Percentiles rank a stretch among this genome's conserved stretches.
These are phyloP conservation scores for Juncus effusus DNA, from an alignment of 176 grass and related monocot species.

Conservation along the genomic window DNA sequence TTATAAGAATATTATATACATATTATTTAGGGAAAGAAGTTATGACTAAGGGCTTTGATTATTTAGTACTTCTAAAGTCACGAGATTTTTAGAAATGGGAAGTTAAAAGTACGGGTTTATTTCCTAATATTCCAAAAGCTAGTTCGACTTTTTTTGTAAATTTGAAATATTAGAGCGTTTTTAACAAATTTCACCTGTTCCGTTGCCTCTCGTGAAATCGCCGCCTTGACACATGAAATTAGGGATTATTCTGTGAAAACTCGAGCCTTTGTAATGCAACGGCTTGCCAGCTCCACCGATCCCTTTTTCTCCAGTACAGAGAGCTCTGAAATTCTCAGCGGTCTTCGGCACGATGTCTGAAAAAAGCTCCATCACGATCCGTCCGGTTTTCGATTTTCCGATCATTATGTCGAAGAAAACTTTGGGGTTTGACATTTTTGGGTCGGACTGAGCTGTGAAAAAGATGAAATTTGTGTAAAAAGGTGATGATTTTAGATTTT, in stretches of 20 bases:
- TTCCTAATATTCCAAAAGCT: too few species aligned
- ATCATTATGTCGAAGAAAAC: conserved; percentile 84
- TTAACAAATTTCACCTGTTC: conserved; percentile 12
- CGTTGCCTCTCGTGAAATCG: conserved; percentile 71
- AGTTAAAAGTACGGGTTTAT: too few species aligned
- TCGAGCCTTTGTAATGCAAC: conserved; percentile 69
- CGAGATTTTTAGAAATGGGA: too few species aligned
- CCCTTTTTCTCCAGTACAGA: conserved; percentile 67
- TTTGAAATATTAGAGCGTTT: too few species aligned
- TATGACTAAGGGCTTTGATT: too few species aligned
- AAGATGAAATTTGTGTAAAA: neutral
- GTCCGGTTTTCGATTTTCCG: conserved; percentile 45
- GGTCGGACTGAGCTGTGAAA: neutral
- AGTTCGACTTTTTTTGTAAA: too few species aligned
- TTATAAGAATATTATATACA: too few species aligned
- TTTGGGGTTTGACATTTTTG: conserved; percentile 39
- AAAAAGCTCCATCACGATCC: conserved; percentile 68
- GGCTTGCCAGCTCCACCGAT: conserved; percentile 41
- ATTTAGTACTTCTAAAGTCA: too few species aligned
- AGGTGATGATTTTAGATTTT: neutral
- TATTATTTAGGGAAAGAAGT: too few species aligned
- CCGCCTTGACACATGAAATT: conserved; percentile 75
- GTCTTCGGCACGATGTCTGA: conserved; percentile 50
- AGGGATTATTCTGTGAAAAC: conserved; percentile 68
- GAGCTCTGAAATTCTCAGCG: conserved; percentile 61